phyloP scores from a whole-genome alignment of 1,284 basidiomycete species.

The Wolfiporia cocos region DNA sequence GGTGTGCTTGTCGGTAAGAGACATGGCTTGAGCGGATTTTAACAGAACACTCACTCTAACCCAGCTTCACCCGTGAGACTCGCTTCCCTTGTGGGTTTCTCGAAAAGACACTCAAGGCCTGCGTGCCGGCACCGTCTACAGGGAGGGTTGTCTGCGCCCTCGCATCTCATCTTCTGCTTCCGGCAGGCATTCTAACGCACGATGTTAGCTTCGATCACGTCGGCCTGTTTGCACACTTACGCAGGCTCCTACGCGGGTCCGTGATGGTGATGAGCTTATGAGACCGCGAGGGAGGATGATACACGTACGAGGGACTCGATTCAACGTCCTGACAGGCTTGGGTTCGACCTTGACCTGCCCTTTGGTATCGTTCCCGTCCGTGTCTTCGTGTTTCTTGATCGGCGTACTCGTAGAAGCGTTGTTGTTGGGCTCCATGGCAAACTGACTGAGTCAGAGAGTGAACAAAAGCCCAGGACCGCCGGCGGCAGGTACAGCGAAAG shows the following conservation, averaged over 20 bases:
- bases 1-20: conserved; percentile 10
- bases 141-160: conserved; percentile 88
- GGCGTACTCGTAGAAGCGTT: conserved; percentile 19
- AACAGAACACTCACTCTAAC: conserved; percentile 62
- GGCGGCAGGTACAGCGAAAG: conserved; percentile 7
- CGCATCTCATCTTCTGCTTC: conserved; percentile 85
- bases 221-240: conserved; percentile 37
- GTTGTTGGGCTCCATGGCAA: conserved; percentile 26
- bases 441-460: conserved; percentile 8
- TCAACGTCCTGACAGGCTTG: conserved; percentile 72
- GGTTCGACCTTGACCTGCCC: conserved; percentile 45
- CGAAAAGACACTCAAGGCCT: conserved; percentile 82
- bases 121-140: conserved; percentile 85
- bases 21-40: conserved; percentile 3
- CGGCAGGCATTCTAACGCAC: conserved; percentile 69
- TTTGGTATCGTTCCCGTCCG: conserved; percentile 33
- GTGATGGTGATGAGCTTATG: background rate
- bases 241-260: conserved; percentile 55
- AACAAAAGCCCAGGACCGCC: conserved; percentile 2
- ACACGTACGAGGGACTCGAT: conserved; percentile 74
- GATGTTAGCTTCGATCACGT: conserved; percentile 2
- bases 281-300: background rate
- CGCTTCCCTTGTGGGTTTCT: conserved; percentile 81
- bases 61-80: conserved; percentile 83
- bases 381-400: conserved; percentile 38